Base-by-base conservation (phyloP, 2,329 filamentous ascomycete species). In the Calonectria henricotiae region DNA sequence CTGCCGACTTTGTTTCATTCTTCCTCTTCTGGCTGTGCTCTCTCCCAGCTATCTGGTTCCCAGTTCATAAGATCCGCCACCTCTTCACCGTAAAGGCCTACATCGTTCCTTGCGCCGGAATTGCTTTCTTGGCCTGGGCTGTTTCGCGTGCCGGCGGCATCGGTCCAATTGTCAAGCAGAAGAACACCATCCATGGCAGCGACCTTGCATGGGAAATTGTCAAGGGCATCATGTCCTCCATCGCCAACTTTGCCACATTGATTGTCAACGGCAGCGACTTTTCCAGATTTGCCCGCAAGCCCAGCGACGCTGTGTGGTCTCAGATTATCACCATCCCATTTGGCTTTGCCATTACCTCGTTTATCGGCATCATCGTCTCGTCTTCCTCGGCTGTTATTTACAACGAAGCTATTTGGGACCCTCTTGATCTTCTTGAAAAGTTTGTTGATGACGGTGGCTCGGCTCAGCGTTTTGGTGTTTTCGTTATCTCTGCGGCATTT, bases 11-110 rank as follows among this genome's bases (percentile, higher is more conserved):
- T 76, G 88, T 91, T 51, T 93, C 92, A 13, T 98, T 97, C 84
- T 92, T 97, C 85, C 84, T 98, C 67, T 98, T 97, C 82, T 97
- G 94, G 94, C 80, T 94, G 2, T 85, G 88, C 72, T 95, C 93
- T 1, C 86, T 97, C 1, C 94, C 95, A 0, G 94, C 94, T 23
- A 92, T 97, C 71, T 97, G 93, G 91, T 95, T 96, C 75, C 94
- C 94, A 0, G 94, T 97, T 1, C 93, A 97, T 82, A 90, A 96
- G 83, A 91, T 97, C 77, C 91, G 95, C 54, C 95, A 98, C 80
- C 85, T 98, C 4, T 98, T 98, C 83, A 98, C 95, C 0, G 93
- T 94, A 79, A 98, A 98, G 84, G 91, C 95, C 0, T 93, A 91
- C 79, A 89, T 97, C 70, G 95, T 96, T 0, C 95, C 95, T 0